A percentile compares a stretch with the other conserved stretches of the same genome.
These are phyloP conservation scores for Thelephora aurantiotincta DNA, from an alignment of 768 basidiomycete species.

Conservation along the genomic window DNA sequence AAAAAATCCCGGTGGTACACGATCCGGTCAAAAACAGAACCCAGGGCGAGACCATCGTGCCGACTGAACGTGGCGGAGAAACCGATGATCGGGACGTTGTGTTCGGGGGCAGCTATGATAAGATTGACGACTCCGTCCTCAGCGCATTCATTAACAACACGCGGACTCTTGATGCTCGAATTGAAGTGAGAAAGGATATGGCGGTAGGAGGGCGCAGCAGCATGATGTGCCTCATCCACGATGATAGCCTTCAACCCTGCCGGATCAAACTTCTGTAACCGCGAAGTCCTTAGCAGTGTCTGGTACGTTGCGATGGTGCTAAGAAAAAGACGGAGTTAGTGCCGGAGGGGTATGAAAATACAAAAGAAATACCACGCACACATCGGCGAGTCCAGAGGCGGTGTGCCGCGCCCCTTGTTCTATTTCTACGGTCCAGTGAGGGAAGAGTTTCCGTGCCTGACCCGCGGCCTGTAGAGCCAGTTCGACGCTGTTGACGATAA, in stretches of 20 bases:
- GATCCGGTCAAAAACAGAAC: conserved; percentile 79
- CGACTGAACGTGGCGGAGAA: conserved; percentile 93
- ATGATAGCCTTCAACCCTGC: conserved; percentile 56
- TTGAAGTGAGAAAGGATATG: conserved; percentile 78
- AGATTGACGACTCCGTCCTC: conserved; percentile 5
- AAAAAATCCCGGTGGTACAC: conserved; percentile 88
- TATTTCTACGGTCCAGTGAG: conserved; percentile 74
- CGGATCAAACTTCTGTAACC: conserved; percentile 68
- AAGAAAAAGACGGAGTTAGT: background rate
- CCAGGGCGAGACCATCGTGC: conserved; percentile 81
- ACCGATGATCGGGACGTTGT: conserved; percentile 72
- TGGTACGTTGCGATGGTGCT: conserved; percentile 88
- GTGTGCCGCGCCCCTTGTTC: conserved; percentile 72
- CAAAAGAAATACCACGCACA: conserved; percentile 55
- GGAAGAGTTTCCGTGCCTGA: conserved; percentile 52
- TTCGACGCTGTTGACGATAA: conserved; percentile 84
- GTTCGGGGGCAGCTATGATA: conserved; percentile 20
- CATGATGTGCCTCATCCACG: conserved; percentile 92
- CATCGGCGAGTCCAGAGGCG: conserved; percentile 72
- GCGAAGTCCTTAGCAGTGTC: conserved; percentile 49
- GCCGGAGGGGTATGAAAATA: background rate
- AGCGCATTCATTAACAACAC: conserved; percentile 13
- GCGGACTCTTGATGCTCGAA: conserved; percentile 40
- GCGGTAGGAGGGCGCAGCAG: conserved; percentile 86
- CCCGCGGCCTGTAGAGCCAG: conserved; percentile 76